Evolutionary conservation across 2,329 filamentous ascomycete species (phyloP), one percentile per base, ranked within the genome.

Genomic region (Aspergillus sojae): DNA sequence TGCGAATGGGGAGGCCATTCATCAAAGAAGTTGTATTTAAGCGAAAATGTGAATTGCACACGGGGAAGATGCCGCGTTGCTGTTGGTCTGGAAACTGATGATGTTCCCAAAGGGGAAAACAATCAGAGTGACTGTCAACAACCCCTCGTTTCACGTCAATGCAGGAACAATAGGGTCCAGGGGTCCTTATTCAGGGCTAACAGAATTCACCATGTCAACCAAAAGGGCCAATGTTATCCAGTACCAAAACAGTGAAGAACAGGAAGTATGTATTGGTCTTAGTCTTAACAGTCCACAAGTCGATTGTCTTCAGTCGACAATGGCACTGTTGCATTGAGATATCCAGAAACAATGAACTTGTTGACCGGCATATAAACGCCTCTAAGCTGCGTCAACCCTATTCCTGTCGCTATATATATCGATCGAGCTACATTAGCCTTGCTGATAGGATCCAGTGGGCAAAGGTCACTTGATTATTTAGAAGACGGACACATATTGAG

Each of bases 41-140:
- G 48, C 19, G 28, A 34, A 52, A 32, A 32, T 5, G 19, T 32
- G 28, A n/a, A 52, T 30, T 52, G 32, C 48, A 52, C 48, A n/a
- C 2, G 4, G 2, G 48, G 48, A 32, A 52, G 26, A 52, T 32
- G 48, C 48, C 48, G 48, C n/a, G 16, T 14, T 52, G 28, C 48
- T 52, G 48, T 52, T 52, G 48, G 48, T 52, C 48, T 52, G 48
- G 28, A 52, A 16, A 52, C 48, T 52, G 48, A 52, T 30, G 48
- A 52, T 16, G 21, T 52, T 32, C 48, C 48, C 26, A 52, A 52
- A 32, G 16, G 28, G 28, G 48, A n/a, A 52, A 52, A 52, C 48
- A 52, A n/a, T n/a, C 26, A 52, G 16, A 52, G 48, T 52, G 28
- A 52, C 48, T 52, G 48, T 52, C 48, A 52, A 52, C 48, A 52